Conservation (phyloP, 2,329 filamentous ascomycete genomes). For the Tolypocladium pustulatum region DNA sequence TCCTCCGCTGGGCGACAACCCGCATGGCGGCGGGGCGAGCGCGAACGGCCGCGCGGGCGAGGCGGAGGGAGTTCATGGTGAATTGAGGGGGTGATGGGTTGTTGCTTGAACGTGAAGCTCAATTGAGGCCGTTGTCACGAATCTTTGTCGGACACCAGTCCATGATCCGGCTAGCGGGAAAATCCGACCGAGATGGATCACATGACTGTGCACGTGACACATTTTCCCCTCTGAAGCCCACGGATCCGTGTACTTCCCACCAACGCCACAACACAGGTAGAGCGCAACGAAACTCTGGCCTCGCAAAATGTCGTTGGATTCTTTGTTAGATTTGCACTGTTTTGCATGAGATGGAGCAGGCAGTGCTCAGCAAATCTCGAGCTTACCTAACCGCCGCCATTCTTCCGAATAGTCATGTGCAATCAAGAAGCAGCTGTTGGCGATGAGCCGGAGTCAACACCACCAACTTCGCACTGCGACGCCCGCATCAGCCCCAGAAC, state of each 20-base stretch:
- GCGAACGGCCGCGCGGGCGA: constrained; percentile 82
- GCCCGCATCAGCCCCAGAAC: background rate
- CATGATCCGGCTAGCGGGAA: constrained; percentile 27
- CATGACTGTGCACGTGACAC: constrained; percentile 21
- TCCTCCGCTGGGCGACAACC: constrained; percentile 71
- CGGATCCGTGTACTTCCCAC: background rate
- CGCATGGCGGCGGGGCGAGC: constrained; percentile 69
- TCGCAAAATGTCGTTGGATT: background rate
- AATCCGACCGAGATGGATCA: constrained; percentile 25
- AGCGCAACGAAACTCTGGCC: background rate
- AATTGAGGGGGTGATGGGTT: constrained; percentile 37
- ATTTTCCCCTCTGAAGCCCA: background rate
- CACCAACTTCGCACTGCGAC: background rate
- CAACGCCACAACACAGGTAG: background rate
- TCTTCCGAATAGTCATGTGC: background rate
- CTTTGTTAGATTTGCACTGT: background rate
- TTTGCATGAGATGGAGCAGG: no score
- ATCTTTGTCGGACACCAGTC: constrained; percentile 33
- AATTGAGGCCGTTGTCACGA: constrained; percentile 33
- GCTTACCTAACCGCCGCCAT: background rate
- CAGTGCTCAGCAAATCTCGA: no score
- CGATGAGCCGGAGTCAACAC: background rate
- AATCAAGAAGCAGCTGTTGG: background rate
- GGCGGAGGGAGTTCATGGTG: constrained; percentile 89
- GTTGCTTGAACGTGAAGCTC: constrained; percentile 31